Evolutionary conservation across 2,329 filamentous ascomycete species (phyloP), one percentile per base, ranked within the genome.

Genomic region (Fusarium mangiferae): DNA sequence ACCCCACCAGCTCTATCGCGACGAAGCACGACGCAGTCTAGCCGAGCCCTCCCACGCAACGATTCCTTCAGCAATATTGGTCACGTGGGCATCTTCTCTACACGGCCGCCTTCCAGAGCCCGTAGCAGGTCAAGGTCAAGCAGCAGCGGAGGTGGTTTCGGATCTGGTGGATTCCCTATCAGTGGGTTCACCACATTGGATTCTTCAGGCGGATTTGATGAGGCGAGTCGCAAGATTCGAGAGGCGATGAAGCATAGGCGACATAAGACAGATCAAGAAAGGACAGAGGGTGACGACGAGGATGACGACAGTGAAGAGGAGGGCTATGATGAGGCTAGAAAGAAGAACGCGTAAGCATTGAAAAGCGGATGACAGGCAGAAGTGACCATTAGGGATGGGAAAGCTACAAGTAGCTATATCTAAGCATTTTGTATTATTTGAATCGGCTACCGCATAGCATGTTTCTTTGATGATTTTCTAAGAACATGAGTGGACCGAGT

Each of bases 1-100:
- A 81, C 83, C n/a, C 82, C 83, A 26, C 81, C 80, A 52, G 80
- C 79, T 66, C 81, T 85, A 74, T 83, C 82, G 49, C 84, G 84
- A 62, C 84, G 83, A 82, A 87, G 81, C 83, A 91, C 85, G 28
- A 89, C 85, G 35, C 84, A 84, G 73, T 89, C 87, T 36, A 88
- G 87, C 78, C 85, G 86, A 24, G 84, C 85, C 5, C 85, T 89
- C 74, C 95, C 96, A 14, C 91, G 93, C 68, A 98, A 98, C 84
- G 96, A 98, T 83, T 96, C 94, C 1, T 98, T 98, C 84, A 92
- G 92, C 82, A 96, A 98, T 81, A 92, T 98, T 73, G 93, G 94
- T 18, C 91, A 90, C 55, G 92, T 98, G 75, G 94, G 93, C 70
- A 92, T 99, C 83, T 99, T 98, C 84, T 94, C 95, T 6, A 96